Conservation (phyloP, 148 eudicot species). For the Rhododendron simsii region DNA sequence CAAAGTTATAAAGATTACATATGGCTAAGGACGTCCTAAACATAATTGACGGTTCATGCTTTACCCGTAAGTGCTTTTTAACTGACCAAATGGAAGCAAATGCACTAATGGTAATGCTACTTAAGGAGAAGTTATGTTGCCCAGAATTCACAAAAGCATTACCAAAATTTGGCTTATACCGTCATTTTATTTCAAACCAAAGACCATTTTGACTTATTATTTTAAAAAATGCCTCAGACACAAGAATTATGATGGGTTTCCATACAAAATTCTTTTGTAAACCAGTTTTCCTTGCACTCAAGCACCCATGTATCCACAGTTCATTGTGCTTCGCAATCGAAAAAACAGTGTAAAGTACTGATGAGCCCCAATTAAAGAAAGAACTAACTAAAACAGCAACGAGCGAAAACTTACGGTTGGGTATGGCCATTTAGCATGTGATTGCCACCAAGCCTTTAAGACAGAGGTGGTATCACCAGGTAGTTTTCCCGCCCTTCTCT, state of each 20-base stretch:
- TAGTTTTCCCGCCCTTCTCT: slow-evolving; percentile 93
- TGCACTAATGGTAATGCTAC: background rate
- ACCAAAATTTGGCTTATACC: background rate
- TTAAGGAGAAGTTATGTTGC: background rate
- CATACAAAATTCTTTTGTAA: background rate
- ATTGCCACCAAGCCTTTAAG: slow-evolving; percentile 95
- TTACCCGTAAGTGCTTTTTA: background rate
- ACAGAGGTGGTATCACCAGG: slow-evolving; percentile 96
- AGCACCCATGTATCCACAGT: background rate
- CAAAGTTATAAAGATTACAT: background rate
- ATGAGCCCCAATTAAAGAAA: background rate
- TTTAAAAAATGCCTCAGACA: background rate
- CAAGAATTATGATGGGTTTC: background rate
- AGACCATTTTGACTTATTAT: background rate
- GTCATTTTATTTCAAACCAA: background rate
- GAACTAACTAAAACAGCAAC: background rate
- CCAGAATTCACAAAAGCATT: background rate
- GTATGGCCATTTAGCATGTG: slow-evolving; percentile 96
- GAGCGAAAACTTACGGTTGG: slow-evolving; percentile 66
- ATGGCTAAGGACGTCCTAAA: background rate
- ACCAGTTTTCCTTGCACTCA: background rate
- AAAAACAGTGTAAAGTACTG: background rate
- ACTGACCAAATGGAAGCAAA: background rate
- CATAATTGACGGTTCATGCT: background rate
- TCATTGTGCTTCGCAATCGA: background rate